These are phyloP conservation scores for Vitis rotundifolia DNA, from an alignment of 164 flowering plant genomes.

Conservation along the genomic window DNA sequence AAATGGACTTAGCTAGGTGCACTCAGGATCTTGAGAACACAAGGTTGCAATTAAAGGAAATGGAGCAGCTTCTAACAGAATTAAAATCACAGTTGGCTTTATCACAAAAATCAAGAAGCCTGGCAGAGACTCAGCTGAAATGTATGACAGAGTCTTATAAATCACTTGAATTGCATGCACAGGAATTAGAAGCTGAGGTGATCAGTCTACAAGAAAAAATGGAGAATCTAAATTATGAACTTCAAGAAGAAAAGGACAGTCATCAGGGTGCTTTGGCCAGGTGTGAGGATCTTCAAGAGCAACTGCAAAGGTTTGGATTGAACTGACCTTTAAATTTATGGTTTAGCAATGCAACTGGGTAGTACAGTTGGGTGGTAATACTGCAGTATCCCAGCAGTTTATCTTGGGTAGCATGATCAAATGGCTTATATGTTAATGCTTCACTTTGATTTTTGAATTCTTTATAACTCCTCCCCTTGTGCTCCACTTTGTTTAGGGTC, in stretches of 20 bases:
- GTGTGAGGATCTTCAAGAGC: slow-evolving; percentile 74
- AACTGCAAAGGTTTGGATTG: slow-evolving; percentile 64
- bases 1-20: slow-evolving; percentile 52
- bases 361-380: too few species aligned
- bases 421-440: too few species aligned
- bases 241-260: slow-evolving; percentile 64
- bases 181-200: slow-evolving; percentile 65
- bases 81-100: slow-evolving; percentile 69
- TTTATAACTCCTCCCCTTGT: too few species aligned
- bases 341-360: too few species aligned
- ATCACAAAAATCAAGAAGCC: slow-evolving; percentile 67
- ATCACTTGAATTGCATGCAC: slow-evolving; percentile 74
- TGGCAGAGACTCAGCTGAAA: slow-evolving; percentile 94
- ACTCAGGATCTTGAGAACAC: slow-evolving; percentile 57
- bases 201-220: slow-evolving; percentile 48
- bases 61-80: slow-evolving; percentile 67
- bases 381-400: too few species aligned
- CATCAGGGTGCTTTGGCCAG: slow-evolving; percentile 57
- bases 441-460: too few species aligned
- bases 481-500: too few species aligned
- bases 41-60: slow-evolving; percentile 63
- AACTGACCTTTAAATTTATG: not conserved
- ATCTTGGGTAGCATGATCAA: too few species aligned
- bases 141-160: slow-evolving; percentile 98
- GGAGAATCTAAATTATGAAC: slow-evolving; percentile 64